Conservation (phyloP, 2,329 filamentous ascomycete species). For the Penicillium sp. region DNA sequence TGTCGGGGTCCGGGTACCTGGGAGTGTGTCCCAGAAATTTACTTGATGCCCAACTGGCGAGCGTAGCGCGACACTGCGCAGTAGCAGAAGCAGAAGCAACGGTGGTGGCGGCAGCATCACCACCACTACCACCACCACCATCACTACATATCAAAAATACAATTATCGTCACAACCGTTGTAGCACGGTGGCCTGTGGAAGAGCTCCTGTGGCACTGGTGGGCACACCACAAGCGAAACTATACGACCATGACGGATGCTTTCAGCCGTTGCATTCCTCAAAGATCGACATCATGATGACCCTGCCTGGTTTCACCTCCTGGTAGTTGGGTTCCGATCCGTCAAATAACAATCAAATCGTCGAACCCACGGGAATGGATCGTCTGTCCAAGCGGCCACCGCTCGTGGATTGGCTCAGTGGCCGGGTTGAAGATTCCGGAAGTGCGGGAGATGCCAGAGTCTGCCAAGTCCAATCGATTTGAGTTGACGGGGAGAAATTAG, state of each 20-base stretch:
- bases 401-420: conserved; percentile 14
- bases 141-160: no score
- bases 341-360: conserved; percentile 25
- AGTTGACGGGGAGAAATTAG: no score
- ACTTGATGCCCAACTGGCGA: conserved; percentile 3
- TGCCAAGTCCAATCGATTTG: no score
- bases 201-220: neutral
- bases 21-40: neutral
- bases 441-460: neutral
- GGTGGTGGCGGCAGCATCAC: neutral
- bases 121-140: no score
- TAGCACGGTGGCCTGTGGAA: neutral
- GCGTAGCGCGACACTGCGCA: neutral
- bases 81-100: neutral
- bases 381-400: conserved; percentile 25
- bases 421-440: neutral
- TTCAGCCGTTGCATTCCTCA: conserved; percentile 6
- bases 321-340: conserved; percentile 22
- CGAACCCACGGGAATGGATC: conserved; percentile 36
- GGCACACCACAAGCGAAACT: neutral
- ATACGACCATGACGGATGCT: neutral
- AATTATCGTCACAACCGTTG: neutral
- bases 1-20: conserved; percentile 17
- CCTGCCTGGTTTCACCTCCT: conserved; percentile 30
- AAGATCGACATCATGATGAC: conserved; percentile 32